phyloP scores from a whole-genome alignment of 1,284 basidiomycete genomes.

The Bjerkandera adusta region DNA sequence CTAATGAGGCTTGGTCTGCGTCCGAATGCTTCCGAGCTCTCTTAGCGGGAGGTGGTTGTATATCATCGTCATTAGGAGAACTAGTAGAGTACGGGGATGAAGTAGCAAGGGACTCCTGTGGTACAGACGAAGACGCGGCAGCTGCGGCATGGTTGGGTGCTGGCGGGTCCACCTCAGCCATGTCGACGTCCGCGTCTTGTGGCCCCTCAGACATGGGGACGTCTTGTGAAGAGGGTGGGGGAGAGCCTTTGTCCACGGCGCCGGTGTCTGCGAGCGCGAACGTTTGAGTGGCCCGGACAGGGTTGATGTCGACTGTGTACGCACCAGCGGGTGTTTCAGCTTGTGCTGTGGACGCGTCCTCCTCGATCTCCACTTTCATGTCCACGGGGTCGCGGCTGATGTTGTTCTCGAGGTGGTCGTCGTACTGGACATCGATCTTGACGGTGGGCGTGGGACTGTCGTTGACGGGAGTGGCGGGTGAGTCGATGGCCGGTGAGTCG shows the following conservation, averaged over 20 bases:
- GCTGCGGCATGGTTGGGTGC: constrained; percentile 31
- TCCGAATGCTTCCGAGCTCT: constrained; percentile 54
- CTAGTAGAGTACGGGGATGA: constrained; percentile 44
- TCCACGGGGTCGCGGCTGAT: constrained; percentile 55
- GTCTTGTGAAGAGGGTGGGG: constrained; percentile 48
- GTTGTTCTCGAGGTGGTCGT: constrained; percentile 59
- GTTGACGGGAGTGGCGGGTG: constrained; percentile 61
- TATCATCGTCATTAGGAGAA: constrained; percentile 37
- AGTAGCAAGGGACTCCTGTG: constrained; percentile 37
- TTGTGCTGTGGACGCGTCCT: constrained; percentile 44
- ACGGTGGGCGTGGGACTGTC: constrained; percentile 44
- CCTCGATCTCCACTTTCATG: constrained; percentile 38
- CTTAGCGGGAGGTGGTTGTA: constrained; percentile 70
- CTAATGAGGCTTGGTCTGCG: constrained; percentile 49
- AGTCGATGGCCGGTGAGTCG: constrained; percentile 44
- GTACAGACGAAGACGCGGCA: constrained; percentile 31
- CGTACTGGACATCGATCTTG: constrained; percentile 58
- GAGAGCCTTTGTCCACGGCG: too few relatives aligned
- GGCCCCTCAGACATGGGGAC: constrained; percentile 46
- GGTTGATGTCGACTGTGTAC: too few relatives aligned
- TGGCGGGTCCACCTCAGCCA: constrained; percentile 29
- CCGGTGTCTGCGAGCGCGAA: too few relatives aligned
- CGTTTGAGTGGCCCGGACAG: too few relatives aligned
- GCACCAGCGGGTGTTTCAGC: too few relatives aligned
- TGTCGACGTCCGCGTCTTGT: constrained; percentile 29